These are phyloP conservation scores for Beauveria australis DNA, from an alignment of 2,329 filamentous ascomycete species.

Conservation along the genomic window DNA sequence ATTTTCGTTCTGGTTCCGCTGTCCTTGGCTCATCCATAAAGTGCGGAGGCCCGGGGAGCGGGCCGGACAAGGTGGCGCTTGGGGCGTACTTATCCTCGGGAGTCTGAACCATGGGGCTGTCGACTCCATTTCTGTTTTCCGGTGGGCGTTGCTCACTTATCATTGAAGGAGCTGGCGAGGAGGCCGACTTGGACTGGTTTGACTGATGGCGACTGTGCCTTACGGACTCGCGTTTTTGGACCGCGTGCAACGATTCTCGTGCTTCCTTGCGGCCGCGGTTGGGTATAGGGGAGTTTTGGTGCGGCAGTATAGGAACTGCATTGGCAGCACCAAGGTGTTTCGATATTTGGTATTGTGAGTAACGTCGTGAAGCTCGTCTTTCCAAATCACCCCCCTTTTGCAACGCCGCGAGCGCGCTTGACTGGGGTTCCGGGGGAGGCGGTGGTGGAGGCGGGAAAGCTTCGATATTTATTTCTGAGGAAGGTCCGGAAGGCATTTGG, in stretches of 20 bases:
- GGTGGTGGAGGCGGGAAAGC: conserved; percentile 63
- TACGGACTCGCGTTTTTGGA: conserved; percentile 45
- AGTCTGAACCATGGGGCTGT: conserved; percentile 36
- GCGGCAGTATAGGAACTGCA: conserved; percentile 78
- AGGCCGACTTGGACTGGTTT: conserved; percentile 31
- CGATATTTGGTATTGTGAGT: conserved; percentile 93
- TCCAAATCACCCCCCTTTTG: conserved; percentile 91
- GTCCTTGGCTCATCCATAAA: conserved; percentile 1
- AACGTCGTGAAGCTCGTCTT: conserved; percentile 81
- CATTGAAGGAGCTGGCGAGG: conserved; percentile 50
- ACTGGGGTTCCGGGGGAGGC: conserved; percentile 63
- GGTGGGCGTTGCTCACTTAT: conserved; percentile 52
- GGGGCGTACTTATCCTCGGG: conserved; percentile 57
- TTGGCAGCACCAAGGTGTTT: conserved; percentile 81
- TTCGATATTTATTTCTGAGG: conserved; percentile 46
- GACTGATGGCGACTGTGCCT: conserved; percentile 42
- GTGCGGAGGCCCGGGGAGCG: conserved; percentile 36
- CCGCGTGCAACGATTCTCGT: conserved; percentile 71
- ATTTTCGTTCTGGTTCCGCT: conserved; percentile 10
- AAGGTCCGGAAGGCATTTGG: conserved; percentile 34
- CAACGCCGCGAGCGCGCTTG: conserved; percentile 82
- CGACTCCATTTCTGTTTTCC: conserved; percentile 11
- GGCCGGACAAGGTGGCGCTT: conserved; percentile 52
- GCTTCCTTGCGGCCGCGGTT: conserved; percentile 74
- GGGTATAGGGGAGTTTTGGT: conserved; percentile 74